These are phyloP conservation scores for Russula foetens DNA, from an alignment of 768 basidiomycete genomes.

Conservation along the genomic window DNA sequence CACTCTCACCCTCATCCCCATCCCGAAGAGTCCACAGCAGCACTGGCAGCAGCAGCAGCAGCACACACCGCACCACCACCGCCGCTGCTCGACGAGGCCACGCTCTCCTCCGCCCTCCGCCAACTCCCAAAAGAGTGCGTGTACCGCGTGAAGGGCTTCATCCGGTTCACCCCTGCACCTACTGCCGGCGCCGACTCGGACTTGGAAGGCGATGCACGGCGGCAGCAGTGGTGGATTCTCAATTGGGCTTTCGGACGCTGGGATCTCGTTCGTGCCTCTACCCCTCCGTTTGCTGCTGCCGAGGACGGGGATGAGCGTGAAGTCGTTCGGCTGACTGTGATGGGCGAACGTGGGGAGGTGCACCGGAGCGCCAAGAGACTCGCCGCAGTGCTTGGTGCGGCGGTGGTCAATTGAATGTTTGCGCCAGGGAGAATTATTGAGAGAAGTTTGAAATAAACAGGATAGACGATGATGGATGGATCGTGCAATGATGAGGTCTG, in stretches of 20 bases:
- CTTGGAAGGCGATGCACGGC: too few relatives aligned
- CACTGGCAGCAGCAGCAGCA: not conserved
- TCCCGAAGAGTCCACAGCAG: not conserved
- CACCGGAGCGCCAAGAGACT: conserved; percentile 48
- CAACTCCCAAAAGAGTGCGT: conserved; percentile 57
- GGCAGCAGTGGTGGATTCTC: conserved; percentile 40
- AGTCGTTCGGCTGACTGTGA: conserved; percentile 65
- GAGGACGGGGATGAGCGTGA: conserved; percentile 24
- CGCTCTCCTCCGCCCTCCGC: conserved; percentile 40
- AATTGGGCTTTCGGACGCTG: conserved; percentile 95
- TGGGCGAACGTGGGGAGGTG: conserved; percentile 87
- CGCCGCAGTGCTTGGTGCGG: conserved; percentile 36
- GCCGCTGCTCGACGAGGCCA: conserved; percentile 28
- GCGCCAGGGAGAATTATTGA: too few relatives aligned
- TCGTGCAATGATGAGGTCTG: too few relatives aligned
- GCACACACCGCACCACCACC: not conserved
- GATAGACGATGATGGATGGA: too few relatives aligned
- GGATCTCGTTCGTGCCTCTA: conserved; percentile 43
- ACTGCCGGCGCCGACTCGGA: conserved; percentile 21
- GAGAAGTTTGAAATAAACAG: too few relatives aligned
- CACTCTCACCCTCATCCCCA: not conserved
- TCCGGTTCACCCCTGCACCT: conserved; percentile 35
- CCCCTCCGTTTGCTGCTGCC: not conserved
- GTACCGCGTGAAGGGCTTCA: conserved; percentile 85
- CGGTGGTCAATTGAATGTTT: conserved; percentile 18